A percentile compares a stretch with the other conserved stretches of the same genome.
These are phyloP conservation scores for Pythium brassicae DNA, from an alignment of 352 stramenopile species.

Conservation along the genomic window DNA sequence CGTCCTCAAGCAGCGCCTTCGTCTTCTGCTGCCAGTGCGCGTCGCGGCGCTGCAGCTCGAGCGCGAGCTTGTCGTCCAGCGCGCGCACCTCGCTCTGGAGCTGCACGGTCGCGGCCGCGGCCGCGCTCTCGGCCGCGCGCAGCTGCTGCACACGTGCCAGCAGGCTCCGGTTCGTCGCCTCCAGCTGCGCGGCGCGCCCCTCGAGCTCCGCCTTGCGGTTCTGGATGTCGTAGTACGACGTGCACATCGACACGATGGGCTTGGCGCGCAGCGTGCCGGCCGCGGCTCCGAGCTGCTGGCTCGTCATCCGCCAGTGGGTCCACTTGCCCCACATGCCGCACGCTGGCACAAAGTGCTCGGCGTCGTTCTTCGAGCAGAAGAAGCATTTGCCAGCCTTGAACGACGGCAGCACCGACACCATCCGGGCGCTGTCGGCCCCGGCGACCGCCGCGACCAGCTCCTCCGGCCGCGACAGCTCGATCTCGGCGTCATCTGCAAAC, in stretches of 20 bases:
- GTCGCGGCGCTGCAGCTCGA: constrained; percentile 32
- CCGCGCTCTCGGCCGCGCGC: constrained; percentile 19
- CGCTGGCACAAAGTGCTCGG: constrained; percentile 72
- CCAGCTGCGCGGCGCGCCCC: constrained; percentile 22
- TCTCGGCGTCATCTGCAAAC: constrained; percentile 6
- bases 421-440: constrained; percentile 18
- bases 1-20: constrained; percentile 41
- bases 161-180: constrained; percentile 26
- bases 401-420: constrained; percentile 74
- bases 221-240: constrained; percentile 82
- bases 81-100: constrained; percentile 41
- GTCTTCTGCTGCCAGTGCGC: constrained; percentile 40
- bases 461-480: constrained; percentile 10
- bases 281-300: constrained; percentile 45
- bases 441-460: constrained; percentile 1
- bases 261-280: constrained; percentile 16
- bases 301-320: constrained; percentile 80
- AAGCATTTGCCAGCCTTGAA: constrained; percentile 83
- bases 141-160: constrained; percentile 19
- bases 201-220: constrained; percentile 60
- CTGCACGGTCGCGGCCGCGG: constrained; percentile 22
- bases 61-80: constrained; percentile 43
- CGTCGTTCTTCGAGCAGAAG: constrained; percentile 82
- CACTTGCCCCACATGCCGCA: constrained; percentile 84
- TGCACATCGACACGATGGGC: constrained; percentile 64